phyloP scores from a whole-genome alignment of 306 rosid genomes.

The Vigna nakashimae region DNA sequence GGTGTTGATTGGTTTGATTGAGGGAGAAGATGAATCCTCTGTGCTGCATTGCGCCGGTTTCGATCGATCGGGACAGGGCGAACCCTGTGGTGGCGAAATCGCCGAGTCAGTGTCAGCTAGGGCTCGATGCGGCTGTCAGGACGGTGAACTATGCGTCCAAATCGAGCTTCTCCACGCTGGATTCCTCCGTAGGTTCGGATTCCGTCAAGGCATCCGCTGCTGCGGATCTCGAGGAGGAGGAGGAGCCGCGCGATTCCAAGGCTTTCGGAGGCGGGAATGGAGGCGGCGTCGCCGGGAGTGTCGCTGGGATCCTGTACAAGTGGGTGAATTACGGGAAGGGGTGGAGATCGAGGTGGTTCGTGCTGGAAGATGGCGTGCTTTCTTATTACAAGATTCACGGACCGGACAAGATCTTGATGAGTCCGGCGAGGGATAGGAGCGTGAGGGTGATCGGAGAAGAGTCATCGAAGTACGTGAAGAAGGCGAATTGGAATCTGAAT shows the following conservation, averaged over 20 bases:
- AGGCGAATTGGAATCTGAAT: constrained; percentile 76
- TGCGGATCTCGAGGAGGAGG: constrained; percentile 59
- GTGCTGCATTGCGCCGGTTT: constrained; percentile 99
- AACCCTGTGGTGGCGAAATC: constrained; percentile 59
- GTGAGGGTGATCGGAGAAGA: constrained; percentile 92
- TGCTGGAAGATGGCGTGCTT: constrained; percentile 94
- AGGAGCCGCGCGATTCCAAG: constrained; percentile 72
- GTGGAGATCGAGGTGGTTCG: constrained; percentile 97
- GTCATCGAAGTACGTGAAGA: constrained; percentile 70
- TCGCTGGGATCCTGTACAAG: constrained; percentile 90
- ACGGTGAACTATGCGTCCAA: constrained; percentile 60
- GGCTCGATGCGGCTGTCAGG: constrained; percentile 61
- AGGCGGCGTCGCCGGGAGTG: constrained; percentile 61
- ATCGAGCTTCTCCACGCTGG: constrained; percentile 68
- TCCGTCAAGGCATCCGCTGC: constrained; percentile 56
- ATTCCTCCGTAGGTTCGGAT: constrained; percentile 62
- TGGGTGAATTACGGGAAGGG: constrained; percentile 99
- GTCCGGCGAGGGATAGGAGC: constrained; percentile 81
- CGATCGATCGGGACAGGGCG: constrained; percentile 86
- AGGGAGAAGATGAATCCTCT: constrained; percentile 77
- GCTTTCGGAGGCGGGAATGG: constrained; percentile 48
- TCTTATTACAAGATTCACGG: constrained; percentile 98
- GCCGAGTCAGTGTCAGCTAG: constrained; percentile 62
- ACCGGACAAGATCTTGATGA: constrained; percentile 88
- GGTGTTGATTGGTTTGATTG: not conserved